A percentile compares a stretch with the other conserved stretches of the same genome.
These are phyloP conservation scores for Exophiala oligosperma DNA, from an alignment of 2,329 filamentous ascomycete genomes.

Conservation along the genomic window DNA sequence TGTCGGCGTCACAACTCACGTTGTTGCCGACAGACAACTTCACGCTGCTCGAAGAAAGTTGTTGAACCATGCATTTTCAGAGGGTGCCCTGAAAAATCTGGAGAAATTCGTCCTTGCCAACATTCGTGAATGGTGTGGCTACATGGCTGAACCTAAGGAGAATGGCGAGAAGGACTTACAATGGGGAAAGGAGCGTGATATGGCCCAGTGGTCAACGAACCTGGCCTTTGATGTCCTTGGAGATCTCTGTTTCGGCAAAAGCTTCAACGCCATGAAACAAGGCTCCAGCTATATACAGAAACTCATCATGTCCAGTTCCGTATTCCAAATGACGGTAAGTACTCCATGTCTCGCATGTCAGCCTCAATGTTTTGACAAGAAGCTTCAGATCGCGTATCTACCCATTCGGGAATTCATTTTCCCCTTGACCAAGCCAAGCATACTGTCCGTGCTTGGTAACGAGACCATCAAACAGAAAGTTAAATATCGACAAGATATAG, in stretches of 20 bases:
- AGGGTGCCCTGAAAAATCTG: slow-evolving; percentile 40
- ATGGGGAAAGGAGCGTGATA: slow-evolving; percentile 46
- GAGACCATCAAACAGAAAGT: slow-evolving; percentile 9
- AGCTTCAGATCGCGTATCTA: slow-evolving; percentile 6
- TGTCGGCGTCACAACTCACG: slow-evolving; percentile 40
- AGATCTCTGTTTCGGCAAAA: slow-evolving; percentile 42
- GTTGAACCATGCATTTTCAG: slow-evolving; percentile 39
- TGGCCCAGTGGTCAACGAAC: slow-evolving; percentile 47
- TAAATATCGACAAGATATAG: slow-evolving; percentile 8
- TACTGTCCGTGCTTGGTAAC: slow-evolving; percentile 1
- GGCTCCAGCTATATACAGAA: slow-evolving; percentile 48
- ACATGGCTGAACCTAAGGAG: slow-evolving; percentile 19
- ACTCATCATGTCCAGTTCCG: slow-evolving; percentile 23
- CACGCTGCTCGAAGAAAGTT: slow-evolving; percentile 32
- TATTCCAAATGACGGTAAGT: slow-evolving; percentile 11
- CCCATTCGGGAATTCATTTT: slow-evolving; percentile 14
- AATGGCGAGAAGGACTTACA: slow-evolving; percentile 1
- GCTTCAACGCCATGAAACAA: slow-evolving; percentile 43
- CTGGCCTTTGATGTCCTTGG: slow-evolving; percentile 55
- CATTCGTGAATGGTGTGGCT: slow-evolving; percentile 41
- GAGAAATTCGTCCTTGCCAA: slow-evolving; percentile 48
- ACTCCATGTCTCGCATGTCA: background rate
- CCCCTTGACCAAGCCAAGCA: slow-evolving; percentile 7
- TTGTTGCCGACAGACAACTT: slow-evolving; percentile 20
- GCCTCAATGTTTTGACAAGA: background rate